Conservation (phyloP, 768 basidiomycete genomes). For the Tubosaeta sp. region DNA sequence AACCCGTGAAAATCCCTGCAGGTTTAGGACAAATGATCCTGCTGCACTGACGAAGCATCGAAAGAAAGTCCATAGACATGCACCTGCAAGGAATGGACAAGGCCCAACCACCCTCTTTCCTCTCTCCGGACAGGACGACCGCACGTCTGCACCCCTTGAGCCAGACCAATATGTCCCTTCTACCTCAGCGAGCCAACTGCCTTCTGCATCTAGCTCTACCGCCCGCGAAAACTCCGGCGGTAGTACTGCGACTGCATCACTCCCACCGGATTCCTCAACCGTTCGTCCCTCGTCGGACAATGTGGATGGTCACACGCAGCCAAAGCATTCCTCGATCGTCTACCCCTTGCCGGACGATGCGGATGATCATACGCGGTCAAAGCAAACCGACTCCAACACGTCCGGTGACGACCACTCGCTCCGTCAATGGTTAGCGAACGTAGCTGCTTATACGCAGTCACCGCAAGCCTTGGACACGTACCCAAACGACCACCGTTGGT, state of each 20-base stretch:
- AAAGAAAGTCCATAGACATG: conserved; percentile 17
- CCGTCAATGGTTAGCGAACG: neutral
- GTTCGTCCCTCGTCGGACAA: too few relatives aligned
- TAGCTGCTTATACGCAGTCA: too few relatives aligned
- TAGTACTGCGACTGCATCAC: neutral
- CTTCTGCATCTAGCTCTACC: neutral
- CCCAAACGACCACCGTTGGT: neutral
- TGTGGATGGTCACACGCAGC: too few relatives aligned
- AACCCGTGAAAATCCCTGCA: conserved; percentile 3
- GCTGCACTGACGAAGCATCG: conserved; percentile 25
- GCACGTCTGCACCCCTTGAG: neutral
- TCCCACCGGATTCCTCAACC: neutral
- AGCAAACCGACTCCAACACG: neutral
- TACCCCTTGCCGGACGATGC: neutral
- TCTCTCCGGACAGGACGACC: neutral
- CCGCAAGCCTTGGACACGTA: neutral
- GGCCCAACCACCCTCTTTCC: too few relatives aligned
- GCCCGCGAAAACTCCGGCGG: neutral
- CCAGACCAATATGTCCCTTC: neutral
- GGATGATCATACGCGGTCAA: neutral
- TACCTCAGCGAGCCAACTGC: too few relatives aligned
- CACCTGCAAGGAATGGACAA: conserved; percentile 6
- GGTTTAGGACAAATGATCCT: conserved; percentile 23
- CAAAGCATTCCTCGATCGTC: too few relatives aligned
- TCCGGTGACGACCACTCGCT: neutral